Base-by-base conservation (phyloP, 1,284 basidiomycete genomes). In the Caloboletus inedulis region DNA sequence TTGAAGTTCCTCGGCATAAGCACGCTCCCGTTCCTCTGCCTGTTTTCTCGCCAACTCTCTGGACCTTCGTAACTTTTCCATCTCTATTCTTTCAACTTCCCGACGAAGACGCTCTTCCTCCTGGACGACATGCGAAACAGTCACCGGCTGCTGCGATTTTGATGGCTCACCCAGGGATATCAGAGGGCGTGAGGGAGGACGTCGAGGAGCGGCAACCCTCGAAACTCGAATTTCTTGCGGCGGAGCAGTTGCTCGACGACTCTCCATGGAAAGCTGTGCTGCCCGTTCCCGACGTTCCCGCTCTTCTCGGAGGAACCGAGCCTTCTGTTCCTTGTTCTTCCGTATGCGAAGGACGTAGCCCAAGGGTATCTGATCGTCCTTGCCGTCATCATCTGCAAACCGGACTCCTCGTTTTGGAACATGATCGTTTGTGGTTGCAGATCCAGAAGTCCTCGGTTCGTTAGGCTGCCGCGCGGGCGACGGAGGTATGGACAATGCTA, bases 301-400 rank as follows among this genome's bases (percentile, higher is more conserved):
- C 62, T 89, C 80, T 62, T 77, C 77, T 47, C 75, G 77, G 58
- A 89, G 72, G 61, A 89, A 89, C 31, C 70, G 77, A 42, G 79
- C 81, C 70, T 87, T 88, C 69, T 86, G 80, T 65, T 86, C 85
- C 45, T 82, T 80, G 59, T 81, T 81, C 72, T 85, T 83, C 71
- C 81, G 83, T 63, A 79, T 77, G 45, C 85, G 82, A 61, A 86
- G 70, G 34, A 84, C 77, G 62, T 89, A 82, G 21, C 79, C 81
- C 35, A 88, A 72, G 0, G 87, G 88, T 58, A 87, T 74, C 45
- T 74, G 73, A 59, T 88, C 86, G 29, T 86, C 83, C 59, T 81
- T 85, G 56, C 66, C 68, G 50, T 79, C 77, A 61, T 81, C 77
- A 59, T 85, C 82, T 27, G 77, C 82, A 58, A 89, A 89, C 25